phyloP scores from a whole-genome alignment of 352 stramenopile genomes.

The Globisporangium paddicum region DNA sequence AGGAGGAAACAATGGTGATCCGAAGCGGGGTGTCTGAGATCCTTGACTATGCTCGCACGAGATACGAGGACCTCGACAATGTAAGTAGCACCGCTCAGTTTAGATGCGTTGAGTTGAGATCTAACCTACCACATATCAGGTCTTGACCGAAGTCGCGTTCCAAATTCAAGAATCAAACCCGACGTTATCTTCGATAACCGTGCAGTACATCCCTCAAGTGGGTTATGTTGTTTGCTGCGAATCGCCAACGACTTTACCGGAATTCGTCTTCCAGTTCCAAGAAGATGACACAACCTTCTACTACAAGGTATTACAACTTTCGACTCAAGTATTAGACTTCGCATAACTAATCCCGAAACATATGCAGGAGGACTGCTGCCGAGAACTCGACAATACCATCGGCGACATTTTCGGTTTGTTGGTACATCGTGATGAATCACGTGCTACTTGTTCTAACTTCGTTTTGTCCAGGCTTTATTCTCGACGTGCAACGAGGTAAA shows the following conservation, averaged over 20 bases:
- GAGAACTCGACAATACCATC: slow-evolving; percentile 74
- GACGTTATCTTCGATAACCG: slow-evolving; percentile 64
- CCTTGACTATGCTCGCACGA: slow-evolving; percentile 57
- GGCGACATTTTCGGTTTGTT: slow-evolving; percentile 74
- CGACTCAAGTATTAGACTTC: not conserved
- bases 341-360: not conserved
- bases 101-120: not conserved
- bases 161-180: slow-evolving; percentile 76
- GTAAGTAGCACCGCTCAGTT: slow-evolving; percentile 15
- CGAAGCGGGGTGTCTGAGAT: slow-evolving; percentile 64
- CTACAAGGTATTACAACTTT: slow-evolving; percentile 66
- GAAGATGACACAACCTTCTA: slow-evolving; percentile 84
- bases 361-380: slow-evolving; percentile 62
- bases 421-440: not conserved
- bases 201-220: slow-evolving; percentile 86
- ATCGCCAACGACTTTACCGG: slow-evolving; percentile 51
- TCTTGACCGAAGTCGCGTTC: slow-evolving; percentile 79
- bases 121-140: slow-evolving; percentile 22
- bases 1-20: slow-evolving; percentile 60
- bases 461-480: slow-evolving; percentile 53
- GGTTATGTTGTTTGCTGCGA: slow-evolving; percentile 84
- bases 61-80: slow-evolving; percentile 84
- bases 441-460: slow-evolving; percentile 10
- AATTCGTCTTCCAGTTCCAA: slow-evolving; percentile 88
- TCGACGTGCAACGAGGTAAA: slow-evolving; percentile 73